Conservation (phyloP, 2,329 filamentous ascomycete species). For the Xylariaceae sp. region DNA sequence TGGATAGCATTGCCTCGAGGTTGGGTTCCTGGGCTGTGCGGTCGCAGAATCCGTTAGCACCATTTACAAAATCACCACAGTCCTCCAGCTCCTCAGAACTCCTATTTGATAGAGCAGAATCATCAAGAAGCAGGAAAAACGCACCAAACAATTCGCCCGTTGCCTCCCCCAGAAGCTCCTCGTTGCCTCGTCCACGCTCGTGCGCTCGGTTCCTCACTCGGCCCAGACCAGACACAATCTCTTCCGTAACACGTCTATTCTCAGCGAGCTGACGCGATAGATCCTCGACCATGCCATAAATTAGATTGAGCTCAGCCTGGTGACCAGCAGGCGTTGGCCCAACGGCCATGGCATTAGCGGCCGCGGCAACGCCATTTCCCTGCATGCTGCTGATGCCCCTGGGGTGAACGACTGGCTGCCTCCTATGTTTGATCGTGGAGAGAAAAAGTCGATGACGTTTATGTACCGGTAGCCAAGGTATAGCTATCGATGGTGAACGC, state of each 20-base stretch:
- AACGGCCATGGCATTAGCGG: slow-evolving; percentile 41
- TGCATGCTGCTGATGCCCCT: slow-evolving; percentile 27
- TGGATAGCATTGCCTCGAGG: slow-evolving; percentile 56
- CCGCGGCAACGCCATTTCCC: slow-evolving; percentile 28
- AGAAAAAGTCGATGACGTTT: not conserved
- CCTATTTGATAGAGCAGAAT: not conserved
- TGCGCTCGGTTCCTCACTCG: slow-evolving; percentile 54
- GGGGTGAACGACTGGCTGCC: not conserved
- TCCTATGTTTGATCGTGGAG: not conserved
- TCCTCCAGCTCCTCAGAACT: not conserved
- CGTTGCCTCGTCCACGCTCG: slow-evolving; percentile 49
- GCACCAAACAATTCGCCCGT: slow-evolving; percentile 54
- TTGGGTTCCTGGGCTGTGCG: slow-evolving; percentile 51
- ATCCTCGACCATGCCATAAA: slow-evolving; percentile 63
- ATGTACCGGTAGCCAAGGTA: not conserved
- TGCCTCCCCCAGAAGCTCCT: slow-evolving; percentile 52
- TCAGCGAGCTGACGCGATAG: slow-evolving; percentile 58
- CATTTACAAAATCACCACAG: not conserved
- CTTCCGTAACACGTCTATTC: slow-evolving; percentile 56
- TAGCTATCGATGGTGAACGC: not conserved
- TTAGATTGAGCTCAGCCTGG: slow-evolving; percentile 63
- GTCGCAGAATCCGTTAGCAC: slow-evolving; percentile 7
- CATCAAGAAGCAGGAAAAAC: slow-evolving; percentile 13
- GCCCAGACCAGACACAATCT: slow-evolving; percentile 59
- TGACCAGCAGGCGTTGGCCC: slow-evolving; percentile 61